phyloP scores from a whole-genome alignment of 176 grass and related monocot genomes.

The Raddia distichophylla region DNA sequence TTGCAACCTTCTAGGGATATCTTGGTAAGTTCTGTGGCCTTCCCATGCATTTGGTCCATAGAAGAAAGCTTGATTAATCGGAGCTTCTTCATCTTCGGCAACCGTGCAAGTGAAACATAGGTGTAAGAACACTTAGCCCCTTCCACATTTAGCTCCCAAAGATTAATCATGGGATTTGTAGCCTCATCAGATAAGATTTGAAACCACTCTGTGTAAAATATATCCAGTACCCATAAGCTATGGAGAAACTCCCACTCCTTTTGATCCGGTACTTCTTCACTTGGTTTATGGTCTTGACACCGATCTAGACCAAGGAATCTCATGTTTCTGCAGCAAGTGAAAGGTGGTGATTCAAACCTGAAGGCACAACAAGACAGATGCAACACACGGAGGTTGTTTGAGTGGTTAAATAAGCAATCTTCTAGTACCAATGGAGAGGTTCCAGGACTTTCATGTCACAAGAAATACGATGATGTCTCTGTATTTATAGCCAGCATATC shows the following conservation, averaged over 20 bases:
- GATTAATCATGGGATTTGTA: background rate
- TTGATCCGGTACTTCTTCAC: background rate
- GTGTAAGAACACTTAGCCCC: background rate
- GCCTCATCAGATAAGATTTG: background rate
- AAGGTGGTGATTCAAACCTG: constrained; percentile 2
- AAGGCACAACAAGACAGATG: background rate
- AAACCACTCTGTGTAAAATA: constrained; percentile 19
- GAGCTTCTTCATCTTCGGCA: background rate
- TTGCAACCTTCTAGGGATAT: constrained; percentile 22
- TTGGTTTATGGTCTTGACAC: background rate
- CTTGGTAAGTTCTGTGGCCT: background rate
- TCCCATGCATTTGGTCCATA: too few species aligned
- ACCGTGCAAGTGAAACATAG: too few species aligned
- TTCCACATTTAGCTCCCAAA: constrained; percentile 12
- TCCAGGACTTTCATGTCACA: background rate
- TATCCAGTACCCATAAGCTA: background rate
- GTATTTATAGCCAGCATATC: background rate
- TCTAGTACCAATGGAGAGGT: background rate
- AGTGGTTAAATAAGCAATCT: constrained; percentile 3
- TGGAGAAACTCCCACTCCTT: background rate
- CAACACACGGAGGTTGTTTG: background rate
- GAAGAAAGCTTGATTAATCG: background rate
- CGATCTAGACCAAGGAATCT: background rate
- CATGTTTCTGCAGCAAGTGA: background rate
- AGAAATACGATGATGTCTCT: background rate